phyloP scores from a whole-genome alignment of 2,329 filamentous ascomycete genomes.

The Fusarium sambucinum region DNA sequence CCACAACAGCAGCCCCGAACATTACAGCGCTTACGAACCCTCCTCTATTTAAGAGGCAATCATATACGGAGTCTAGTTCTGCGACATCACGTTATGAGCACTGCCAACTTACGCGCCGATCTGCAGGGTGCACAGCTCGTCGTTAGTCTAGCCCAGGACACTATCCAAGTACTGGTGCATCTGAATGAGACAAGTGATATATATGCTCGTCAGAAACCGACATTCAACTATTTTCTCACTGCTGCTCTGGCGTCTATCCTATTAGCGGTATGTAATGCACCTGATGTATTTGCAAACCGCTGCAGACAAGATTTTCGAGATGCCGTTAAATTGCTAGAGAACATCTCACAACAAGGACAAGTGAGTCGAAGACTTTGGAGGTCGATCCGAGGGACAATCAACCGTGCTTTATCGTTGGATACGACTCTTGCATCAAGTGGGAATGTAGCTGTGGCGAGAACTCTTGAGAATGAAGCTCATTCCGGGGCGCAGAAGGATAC shows the following conservation, averaged over 20 bases:
- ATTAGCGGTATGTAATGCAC: constrained; percentile 9
- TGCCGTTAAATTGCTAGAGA: background rate
- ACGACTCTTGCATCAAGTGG: accelerated
- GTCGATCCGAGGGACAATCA: constrained; percentile 12
- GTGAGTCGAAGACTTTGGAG: constrained; percentile 8
- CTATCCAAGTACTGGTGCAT: constrained; percentile 10
- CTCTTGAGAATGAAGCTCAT: background rate
- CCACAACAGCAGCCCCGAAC: constrained; percentile 7
- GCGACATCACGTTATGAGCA: constrained; percentile 1
- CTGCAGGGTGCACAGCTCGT: constrained; percentile 11
- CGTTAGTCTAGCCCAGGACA: constrained; percentile 11
- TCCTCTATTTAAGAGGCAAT: constrained; percentile 9
- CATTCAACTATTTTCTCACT: constrained; percentile 7
- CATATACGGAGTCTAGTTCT: constrained; percentile 10
- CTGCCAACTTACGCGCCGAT: background rate
- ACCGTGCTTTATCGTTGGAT: constrained; percentile 8
- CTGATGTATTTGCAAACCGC: constrained; percentile 8
- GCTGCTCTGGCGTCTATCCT: constrained; percentile 10
- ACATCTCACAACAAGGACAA: constrained; percentile 3
- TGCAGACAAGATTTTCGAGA: constrained; percentile 14
- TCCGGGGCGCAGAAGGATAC: background rate
- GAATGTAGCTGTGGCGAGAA: background rate
- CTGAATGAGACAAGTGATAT: constrained; percentile 20
- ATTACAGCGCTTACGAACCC: constrained; percentile 1
- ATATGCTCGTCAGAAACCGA: constrained; percentile 11